phyloP scores from a whole-genome alignment of 2,329 filamentous ascomycete species.

The Monilinia vaccinii-corymbosi region DNA sequence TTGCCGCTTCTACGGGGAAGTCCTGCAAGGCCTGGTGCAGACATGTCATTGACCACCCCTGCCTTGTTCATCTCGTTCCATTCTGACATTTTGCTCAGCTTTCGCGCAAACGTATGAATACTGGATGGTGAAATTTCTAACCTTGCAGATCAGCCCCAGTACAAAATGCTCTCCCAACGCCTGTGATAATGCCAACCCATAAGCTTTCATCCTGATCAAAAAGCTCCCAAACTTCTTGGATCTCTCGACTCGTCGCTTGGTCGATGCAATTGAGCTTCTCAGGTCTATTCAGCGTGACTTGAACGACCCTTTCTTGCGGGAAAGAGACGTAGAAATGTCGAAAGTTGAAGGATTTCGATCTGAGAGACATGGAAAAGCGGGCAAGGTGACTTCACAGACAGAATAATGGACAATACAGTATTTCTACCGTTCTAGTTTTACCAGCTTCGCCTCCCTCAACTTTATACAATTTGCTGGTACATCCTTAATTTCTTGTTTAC shows the following conservation, averaged over 20 bases:
- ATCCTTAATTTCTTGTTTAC: not conserved
- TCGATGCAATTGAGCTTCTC: constrained; percentile 46
- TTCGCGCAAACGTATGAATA: constrained; percentile 20
- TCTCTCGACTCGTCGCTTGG: constrained; percentile 29
- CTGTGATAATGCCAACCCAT: constrained; percentile 54
- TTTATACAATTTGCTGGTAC: constrained; percentile 2
- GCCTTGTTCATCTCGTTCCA: constrained; percentile 37
- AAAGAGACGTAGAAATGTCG: constrained; percentile 33
- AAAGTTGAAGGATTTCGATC: constrained; percentile 5
- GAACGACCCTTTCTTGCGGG: constrained; percentile 44
- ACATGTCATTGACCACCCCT: constrained; percentile 14
- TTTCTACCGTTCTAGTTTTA: not conserved
- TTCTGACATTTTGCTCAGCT: constrained; percentile 31
- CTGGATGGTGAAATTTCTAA: constrained; percentile 36
- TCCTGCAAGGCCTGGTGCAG: constrained; percentile 33
- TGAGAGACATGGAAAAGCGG: constrained; percentile 1
- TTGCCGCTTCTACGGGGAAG: constrained; percentile 48
- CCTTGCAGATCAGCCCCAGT: constrained; percentile 56
- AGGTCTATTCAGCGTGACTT: constrained; percentile 51
- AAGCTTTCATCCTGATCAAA: constrained; percentile 51
- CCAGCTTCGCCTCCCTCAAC: constrained; percentile 3
- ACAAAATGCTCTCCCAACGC: constrained; percentile 53
- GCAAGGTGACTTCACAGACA: not conserved
- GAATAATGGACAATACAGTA: not conserved
- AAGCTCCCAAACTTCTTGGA: constrained; percentile 43